Conservation (phyloP, 2,329 filamentous ascomycete genomes). For the Daldinia sp. region DNA sequence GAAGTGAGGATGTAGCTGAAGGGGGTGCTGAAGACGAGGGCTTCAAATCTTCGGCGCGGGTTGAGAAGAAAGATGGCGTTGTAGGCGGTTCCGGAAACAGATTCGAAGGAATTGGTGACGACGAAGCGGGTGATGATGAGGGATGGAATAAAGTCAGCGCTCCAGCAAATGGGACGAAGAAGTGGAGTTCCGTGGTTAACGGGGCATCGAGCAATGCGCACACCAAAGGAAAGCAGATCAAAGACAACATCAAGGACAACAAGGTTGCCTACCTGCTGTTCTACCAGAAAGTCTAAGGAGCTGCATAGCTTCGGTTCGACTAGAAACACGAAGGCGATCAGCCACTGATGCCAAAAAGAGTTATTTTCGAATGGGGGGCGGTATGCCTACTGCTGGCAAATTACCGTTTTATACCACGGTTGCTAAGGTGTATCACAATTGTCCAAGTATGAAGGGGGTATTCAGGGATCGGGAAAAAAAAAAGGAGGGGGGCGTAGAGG, state of each 20-base stretch:
- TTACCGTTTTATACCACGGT: constrained; percentile 23
- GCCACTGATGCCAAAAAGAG: constrained; percentile 6
- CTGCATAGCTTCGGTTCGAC: constrained; percentile 10
- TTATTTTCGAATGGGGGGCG: constrained; percentile 25
- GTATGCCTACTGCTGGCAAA: constrained; percentile 25
- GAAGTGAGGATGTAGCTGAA: constrained; percentile 89
- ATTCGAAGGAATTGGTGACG: constrained; percentile 77
- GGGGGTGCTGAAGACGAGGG: constrained; percentile 83
- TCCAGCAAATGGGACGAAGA: constrained; percentile 74
- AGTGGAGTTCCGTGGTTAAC: constrained; percentile 79
- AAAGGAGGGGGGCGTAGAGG: constrained; percentile 19
- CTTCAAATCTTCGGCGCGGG: constrained; percentile 69
- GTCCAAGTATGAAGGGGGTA: constrained; percentile 24
- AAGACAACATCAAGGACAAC: constrained; percentile 84
- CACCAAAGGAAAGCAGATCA: constrained; percentile 68
- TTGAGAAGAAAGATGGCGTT: constrained; percentile 68
- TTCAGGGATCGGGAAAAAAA: constrained; percentile 19
- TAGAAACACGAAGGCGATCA: neutral
- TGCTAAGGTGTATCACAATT: constrained; percentile 24
- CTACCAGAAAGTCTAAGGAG: constrained; percentile 78
- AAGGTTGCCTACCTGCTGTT: constrained; percentile 98
- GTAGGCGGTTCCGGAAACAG: constrained; percentile 71
- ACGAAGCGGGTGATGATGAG: constrained; percentile 74
- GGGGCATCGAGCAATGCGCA: constrained; percentile 65
- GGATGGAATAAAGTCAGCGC: constrained; percentile 86